Evolutionary conservation across 2,329 filamentous ascomycete species (phyloP), one percentile per base, ranked within the genome.

Genomic region (Tolypocladium paradoxum): DNA sequence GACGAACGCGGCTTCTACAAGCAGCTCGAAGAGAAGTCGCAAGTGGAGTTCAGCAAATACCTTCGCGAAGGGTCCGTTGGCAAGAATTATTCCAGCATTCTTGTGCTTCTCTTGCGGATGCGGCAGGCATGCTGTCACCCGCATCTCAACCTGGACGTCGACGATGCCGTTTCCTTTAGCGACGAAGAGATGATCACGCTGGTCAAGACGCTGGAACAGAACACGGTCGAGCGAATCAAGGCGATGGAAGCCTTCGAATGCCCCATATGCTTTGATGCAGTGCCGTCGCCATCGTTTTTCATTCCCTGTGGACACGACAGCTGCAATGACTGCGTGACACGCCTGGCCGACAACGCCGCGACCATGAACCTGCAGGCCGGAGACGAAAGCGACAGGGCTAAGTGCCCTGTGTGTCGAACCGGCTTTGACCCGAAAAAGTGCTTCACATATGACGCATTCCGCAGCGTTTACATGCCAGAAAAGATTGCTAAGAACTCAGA

Each of bases 231-330:
- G n/a, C 81, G 88, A 7, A 77, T 93, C 63, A 86, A 73, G 59
- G 65, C 63, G 1, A 65, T 67, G 1, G 75, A 82, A 1, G 78
- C 75, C 2, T 88, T 92, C 49, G 85, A 91, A 64, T 95, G 90
- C 62, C 88, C 88, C 0, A 83, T 93, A 22, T 96, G 90, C 65
- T 84, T 87, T 54, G 90, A 96, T 61, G 83, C 76, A 2, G 81
- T 85, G 7, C 75, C 79, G 16, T 90, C 91, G 56, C 87, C 88
- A 0, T 80, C 80, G 3, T 88, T 95, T 57, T 85, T 91, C 66
- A 76, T 89, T 50, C 89, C 89, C 1, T 96, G 90, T 62, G 90
- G 90, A 2, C 90, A 96, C 63, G 82, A 85, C 55, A 83, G 83
- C 27, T 96, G 90, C 67, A 73, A 78, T 1, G 85, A 90, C 57